Evolutionary conservation across 2,329 filamentous ascomycete species (phyloP).

Genomic region (Sarocladium brachiariae): DNA sequence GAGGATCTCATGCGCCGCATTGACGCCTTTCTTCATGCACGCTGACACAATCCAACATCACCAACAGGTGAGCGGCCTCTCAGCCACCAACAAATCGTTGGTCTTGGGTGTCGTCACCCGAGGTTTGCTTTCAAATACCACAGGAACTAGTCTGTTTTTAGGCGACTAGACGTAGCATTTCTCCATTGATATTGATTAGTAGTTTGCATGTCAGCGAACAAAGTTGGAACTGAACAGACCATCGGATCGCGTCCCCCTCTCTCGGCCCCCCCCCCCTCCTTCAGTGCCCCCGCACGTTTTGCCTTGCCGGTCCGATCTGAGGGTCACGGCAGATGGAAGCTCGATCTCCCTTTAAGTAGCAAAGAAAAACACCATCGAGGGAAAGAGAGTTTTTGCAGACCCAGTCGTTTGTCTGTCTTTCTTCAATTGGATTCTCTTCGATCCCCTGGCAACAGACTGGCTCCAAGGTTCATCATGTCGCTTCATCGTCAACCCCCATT

Average conservation of each 20-base stretch:
- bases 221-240: background rate
- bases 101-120: background rate
- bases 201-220: background rate
- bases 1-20: no score
- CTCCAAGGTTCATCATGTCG: no score
- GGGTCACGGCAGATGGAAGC: no score
- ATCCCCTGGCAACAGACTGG: no score
- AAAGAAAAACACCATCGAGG: no score
- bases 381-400: no score
- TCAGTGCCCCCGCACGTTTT: background rate
- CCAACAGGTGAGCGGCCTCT: no score
- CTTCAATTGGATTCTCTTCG: no score
- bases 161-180: background rate
- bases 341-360: no score
- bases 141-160: background rate
- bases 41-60: background rate
- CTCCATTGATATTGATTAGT: constrained; percentile 8
- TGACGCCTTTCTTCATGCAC: no score
- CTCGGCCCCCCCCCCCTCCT: background rate
- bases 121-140: background rate
- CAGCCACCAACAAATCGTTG: no score
- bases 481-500: constrained; percentile 43
- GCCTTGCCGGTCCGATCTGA: background rate
- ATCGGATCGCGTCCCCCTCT: background rate
- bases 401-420: background rate